phyloP scores from a whole-genome alignment of 257 asterid genomes.

The Petrea volubilis region DNA sequence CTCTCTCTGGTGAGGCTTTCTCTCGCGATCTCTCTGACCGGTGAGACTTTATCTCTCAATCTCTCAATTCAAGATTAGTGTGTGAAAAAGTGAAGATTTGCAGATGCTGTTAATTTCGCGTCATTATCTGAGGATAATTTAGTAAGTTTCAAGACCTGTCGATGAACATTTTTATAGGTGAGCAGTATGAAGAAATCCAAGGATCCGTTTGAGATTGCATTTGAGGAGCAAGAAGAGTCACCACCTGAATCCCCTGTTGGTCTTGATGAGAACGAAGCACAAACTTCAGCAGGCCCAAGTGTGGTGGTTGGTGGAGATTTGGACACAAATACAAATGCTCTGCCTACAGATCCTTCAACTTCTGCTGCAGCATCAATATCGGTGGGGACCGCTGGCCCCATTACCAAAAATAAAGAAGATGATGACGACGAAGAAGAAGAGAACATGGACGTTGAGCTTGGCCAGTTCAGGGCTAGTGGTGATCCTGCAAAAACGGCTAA shows the following conservation, averaged over 20 bases:
- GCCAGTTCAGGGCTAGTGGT: slow-evolving; percentile 58
- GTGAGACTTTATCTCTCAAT: too few species aligned
- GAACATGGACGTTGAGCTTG: slow-evolving; percentile 84
- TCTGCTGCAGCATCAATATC: slow-evolving; percentile 34
- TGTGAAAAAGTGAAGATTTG: neutral
- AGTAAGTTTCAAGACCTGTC: neutral
- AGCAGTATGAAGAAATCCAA: slow-evolving; percentile 74
- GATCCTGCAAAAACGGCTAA: slow-evolving; percentile 84
- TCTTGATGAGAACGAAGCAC: slow-evolving; percentile 63
- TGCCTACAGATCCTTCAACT: slow-evolving; percentile 46
- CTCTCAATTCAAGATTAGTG: too few species aligned
- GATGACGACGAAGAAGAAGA: slow-evolving; percentile 96
- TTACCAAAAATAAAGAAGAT: slow-evolving; percentile 73
- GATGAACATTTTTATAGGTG: slow-evolving; percentile 21
- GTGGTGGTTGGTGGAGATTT: slow-evolving; percentile 35
- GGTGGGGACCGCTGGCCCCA: slow-evolving; percentile 42
- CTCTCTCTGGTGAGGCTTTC: too few species aligned
- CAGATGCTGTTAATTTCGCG: too few species aligned
- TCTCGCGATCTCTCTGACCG: too few species aligned
- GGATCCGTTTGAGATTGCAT: slow-evolving; percentile 92
- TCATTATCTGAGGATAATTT: neutral
- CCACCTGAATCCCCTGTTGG: slow-evolving; percentile 89
- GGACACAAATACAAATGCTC: slow-evolving; percentile 33
- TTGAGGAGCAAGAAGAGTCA: slow-evolving; percentile 87
- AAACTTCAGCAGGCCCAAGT: slow-evolving; percentile 45